Percentiles rank a stretch among this genome's conserved stretches.
These are phyloP conservation scores for Colletotrichum cuscutae DNA, from an alignment of 2,329 filamentous ascomycete genomes.

Conservation along the genomic window DNA sequence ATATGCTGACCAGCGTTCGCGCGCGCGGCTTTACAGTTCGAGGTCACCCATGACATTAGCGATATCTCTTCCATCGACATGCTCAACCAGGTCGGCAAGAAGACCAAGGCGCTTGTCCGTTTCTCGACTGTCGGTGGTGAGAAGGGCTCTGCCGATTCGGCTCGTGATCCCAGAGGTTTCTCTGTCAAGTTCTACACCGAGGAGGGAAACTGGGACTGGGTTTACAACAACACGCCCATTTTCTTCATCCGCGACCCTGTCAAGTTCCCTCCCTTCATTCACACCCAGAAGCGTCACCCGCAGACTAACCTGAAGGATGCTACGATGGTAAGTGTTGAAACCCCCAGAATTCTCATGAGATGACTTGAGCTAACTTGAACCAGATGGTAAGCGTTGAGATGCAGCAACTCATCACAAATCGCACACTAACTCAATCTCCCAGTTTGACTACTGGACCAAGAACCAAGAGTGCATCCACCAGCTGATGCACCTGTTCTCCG, in stretches of 20 bases:
- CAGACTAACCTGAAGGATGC: slow-evolving; percentile 77
- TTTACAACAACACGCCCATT: slow-evolving; percentile 80
- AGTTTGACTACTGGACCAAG: slow-evolving; percentile 59
- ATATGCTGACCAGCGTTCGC: neutral
- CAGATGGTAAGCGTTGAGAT: slow-evolving; percentile 16
- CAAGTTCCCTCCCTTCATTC: slow-evolving; percentile 81
- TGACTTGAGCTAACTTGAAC: neutral
- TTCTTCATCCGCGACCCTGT: slow-evolving; percentile 81
- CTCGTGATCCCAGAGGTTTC: slow-evolving; percentile 78
- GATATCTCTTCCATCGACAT: slow-evolving; percentile 64
- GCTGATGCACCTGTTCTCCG: slow-evolving; percentile 73
- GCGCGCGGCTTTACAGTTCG: slow-evolving; percentile 48
- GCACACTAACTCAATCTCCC: slow-evolving; percentile 46
- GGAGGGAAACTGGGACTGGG: slow-evolving; percentile 78
- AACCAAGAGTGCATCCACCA: slow-evolving; percentile 73
- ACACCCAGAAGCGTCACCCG: slow-evolving; percentile 81
- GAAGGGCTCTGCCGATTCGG: slow-evolving; percentile 76
- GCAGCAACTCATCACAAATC: neutral
- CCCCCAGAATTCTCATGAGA: neutral
- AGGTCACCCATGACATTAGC: slow-evolving; percentile 57
- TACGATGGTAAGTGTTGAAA: slow-evolving; percentile 60
- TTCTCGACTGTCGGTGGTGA: slow-evolving; percentile 84
- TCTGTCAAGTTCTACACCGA: slow-evolving; percentile 77
- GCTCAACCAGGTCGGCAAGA: slow-evolving; percentile 72
- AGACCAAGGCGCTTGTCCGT: slow-evolving; percentile 72